Evolutionary conservation across 2,329 filamentous ascomycete genomes (phyloP).

Genomic region (Penicillium sp.): DNA sequence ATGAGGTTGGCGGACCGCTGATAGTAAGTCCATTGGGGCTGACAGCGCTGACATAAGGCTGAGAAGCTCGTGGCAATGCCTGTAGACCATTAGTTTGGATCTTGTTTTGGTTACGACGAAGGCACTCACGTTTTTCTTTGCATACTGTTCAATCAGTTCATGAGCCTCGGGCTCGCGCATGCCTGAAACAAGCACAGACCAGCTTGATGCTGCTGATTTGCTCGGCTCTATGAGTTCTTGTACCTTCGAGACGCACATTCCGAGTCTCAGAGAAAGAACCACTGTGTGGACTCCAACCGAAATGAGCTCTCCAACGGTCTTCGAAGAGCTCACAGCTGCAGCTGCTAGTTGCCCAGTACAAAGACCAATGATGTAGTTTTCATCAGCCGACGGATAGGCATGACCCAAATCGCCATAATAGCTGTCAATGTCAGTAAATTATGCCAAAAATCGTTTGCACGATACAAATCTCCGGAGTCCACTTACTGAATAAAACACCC

Average conservation of each 20-base stretch:
- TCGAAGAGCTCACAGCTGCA: slow-evolving; percentile 40
- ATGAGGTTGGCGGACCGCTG: slow-evolving; percentile 55
- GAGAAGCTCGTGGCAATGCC: slow-evolving; percentile 49
- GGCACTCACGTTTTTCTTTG: slow-evolving; percentile 25
- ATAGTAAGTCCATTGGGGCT: slow-evolving; percentile 58
- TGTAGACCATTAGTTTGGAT: slow-evolving; percentile 12
- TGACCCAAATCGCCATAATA: slow-evolving; percentile 43
- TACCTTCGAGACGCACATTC: slow-evolving; percentile 40
- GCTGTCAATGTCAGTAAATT: slow-evolving; percentile 26
- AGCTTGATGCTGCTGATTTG: slow-evolving; percentile 32
- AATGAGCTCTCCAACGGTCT: slow-evolving; percentile 43
- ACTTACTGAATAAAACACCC: slow-evolving; percentile 45
- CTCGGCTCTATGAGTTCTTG: slow-evolving; percentile 36
- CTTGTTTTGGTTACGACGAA: neutral
- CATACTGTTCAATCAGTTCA: slow-evolving; percentile 25
- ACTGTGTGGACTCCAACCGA: slow-evolving; percentile 43
- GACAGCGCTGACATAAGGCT: slow-evolving; percentile 58
- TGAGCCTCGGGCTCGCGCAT: slow-evolving; percentile 33
- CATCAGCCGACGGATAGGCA: slow-evolving; percentile 38
- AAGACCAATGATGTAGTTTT: slow-evolving; percentile 41
- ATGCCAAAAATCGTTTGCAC: neutral
- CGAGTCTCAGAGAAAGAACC: slow-evolving; percentile 44
- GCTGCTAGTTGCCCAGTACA: slow-evolving; percentile 45
- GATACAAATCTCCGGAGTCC: neutral
- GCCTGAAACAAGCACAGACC: slow-evolving; percentile 43